These are phyloP conservation scores for Mortierella sp. DNA, from an alignment of 371 early-diverging fungal genomes.

Conservation along the genomic window DNA sequence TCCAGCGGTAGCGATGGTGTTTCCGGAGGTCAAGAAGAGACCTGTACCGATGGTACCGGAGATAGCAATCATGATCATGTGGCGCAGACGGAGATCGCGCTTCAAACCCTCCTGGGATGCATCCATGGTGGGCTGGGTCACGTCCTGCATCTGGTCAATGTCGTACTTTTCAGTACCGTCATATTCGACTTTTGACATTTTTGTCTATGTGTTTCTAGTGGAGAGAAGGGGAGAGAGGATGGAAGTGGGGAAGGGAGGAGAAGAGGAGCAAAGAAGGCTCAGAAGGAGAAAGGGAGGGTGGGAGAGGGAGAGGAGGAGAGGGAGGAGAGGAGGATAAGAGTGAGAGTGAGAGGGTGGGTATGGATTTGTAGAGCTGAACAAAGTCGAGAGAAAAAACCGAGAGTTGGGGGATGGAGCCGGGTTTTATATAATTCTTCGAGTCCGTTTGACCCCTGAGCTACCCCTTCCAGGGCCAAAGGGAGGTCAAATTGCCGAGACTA, in stretches of 20 bases:
- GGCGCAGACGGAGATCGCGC: constrained; percentile 73
- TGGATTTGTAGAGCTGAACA: constrained; percentile 18
- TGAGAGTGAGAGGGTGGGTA: neutral
- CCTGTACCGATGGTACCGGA: constrained; percentile 90
- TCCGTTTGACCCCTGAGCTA: too few relatives aligned
- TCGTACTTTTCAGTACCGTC: constrained; percentile 25
- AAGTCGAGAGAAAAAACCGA: constrained; percentile 19
- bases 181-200: constrained; percentile 13
- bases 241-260: neutral
- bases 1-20: constrained; percentile 79
- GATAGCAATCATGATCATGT: constrained; percentile 86
- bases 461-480: too few relatives aligned
- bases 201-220: neutral
- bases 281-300: neutral
- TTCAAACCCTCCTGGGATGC: constrained; percentile 59
- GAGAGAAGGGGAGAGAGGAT: neutral
- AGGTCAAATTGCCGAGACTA: too few relatives aligned
- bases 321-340: neutral
- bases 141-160: constrained; percentile 37
- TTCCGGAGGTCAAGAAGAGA: constrained; percentile 87
- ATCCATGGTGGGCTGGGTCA: constrained; percentile 14
- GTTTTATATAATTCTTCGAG: too few relatives aligned
- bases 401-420: neutral
- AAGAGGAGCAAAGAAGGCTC: neutral
- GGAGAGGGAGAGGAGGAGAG: neutral